A percentile compares a stretch with the other conserved stretches of the same genome.
phyloP scores from a whole-genome alignment of 208 protist genomes.

The Wallacemonas sp. region DNA sequence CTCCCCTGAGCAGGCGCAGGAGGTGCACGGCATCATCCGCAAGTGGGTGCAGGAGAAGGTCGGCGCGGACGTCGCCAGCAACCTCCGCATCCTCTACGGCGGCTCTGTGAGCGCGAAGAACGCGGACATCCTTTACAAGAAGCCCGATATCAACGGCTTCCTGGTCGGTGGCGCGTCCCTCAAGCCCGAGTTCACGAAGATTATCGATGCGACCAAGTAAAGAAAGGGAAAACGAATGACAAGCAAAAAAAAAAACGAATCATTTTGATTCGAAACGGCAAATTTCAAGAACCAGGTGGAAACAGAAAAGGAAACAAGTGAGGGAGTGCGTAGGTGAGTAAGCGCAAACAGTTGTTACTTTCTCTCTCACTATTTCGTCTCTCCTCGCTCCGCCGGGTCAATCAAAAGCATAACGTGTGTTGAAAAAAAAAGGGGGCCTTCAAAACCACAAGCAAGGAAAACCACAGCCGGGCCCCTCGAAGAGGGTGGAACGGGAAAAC shows the following conservation, averaged over 20 bases:
- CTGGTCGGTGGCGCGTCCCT: slow-evolving; percentile 98
- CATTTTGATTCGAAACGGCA: not conserved
- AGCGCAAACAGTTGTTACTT: no score
- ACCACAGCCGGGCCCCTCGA: no score
- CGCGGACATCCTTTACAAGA: slow-evolving; percentile 81
- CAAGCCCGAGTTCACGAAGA: slow-evolving; percentile 95
- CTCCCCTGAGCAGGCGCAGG: slow-evolving; percentile 96
- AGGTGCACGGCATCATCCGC: slow-evolving; percentile 91
- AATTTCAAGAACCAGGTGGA: no score
- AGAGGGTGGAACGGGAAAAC: no score
- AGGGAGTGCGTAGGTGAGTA: no score
- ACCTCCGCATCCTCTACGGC: slow-evolving; percentile 98
- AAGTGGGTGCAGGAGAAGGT: slow-evolving; percentile 90
- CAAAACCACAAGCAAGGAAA: no score
- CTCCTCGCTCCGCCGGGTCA: no score
- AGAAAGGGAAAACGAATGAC: no score
- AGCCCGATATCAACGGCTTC: slow-evolving; percentile 98
- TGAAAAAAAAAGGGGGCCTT: no score
- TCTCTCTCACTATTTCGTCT: no score
- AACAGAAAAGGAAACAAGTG: no score
- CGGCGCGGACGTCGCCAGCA: slow-evolving; percentile 83
- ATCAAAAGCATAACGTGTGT: no score
- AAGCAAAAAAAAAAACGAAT: not conserved
- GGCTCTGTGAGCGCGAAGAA: slow-evolving; percentile 96
- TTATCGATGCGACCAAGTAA: slow-evolving; percentile 90